Evolutionary conservation across 768 basidiomycete genomes (phyloP).

Genomic region (Suillus tomentosus): DNA sequence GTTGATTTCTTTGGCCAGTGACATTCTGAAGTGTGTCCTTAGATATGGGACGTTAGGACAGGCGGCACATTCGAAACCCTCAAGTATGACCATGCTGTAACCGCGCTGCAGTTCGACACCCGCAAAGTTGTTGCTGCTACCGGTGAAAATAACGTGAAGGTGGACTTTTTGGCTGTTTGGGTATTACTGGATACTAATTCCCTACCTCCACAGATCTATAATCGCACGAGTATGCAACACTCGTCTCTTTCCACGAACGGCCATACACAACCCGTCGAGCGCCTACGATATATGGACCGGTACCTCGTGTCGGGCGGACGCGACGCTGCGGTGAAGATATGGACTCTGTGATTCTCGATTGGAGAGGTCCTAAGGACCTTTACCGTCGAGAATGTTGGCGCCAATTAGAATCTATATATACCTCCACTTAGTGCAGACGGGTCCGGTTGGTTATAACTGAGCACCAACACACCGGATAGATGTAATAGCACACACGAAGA

Average conservation of each 20-base stretch:
- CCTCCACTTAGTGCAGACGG: conserved; percentile 7
- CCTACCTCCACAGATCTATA: conserved; percentile 70
- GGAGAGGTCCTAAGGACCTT: neutral
- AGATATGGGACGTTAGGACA: conserved; percentile 97
- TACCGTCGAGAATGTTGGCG: neutral
- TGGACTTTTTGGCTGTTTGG: conserved; percentile 31
- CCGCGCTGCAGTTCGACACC: conserved; percentile 90
- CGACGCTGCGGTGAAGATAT: conserved; percentile 86
- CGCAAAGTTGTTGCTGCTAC: conserved; percentile 91
- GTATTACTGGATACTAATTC: neutral
- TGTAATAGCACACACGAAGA: conserved; percentile 4
- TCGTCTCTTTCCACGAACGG: conserved; percentile 86
- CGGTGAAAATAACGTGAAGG: conserved; percentile 93
- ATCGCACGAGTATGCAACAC: conserved; percentile 90
- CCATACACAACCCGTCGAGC: conserved; percentile 88
- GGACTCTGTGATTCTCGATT: conserved; percentile 70
- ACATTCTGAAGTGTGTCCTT: conserved; percentile 12
- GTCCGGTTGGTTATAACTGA: conserved; percentile 6
- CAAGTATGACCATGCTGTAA: conserved; percentile 88
- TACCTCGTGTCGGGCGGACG: conserved; percentile 91
- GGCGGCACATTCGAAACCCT: conserved; percentile 88
- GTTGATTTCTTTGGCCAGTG: neutral
- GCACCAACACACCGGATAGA: conserved; percentile 2
- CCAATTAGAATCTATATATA: conserved; percentile 12
- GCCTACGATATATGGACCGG: conserved; percentile 92